phyloP scores from a whole-genome alignment of 495 filamentous ascomycete species.

The Lophiostoma macrostomum region DNA sequence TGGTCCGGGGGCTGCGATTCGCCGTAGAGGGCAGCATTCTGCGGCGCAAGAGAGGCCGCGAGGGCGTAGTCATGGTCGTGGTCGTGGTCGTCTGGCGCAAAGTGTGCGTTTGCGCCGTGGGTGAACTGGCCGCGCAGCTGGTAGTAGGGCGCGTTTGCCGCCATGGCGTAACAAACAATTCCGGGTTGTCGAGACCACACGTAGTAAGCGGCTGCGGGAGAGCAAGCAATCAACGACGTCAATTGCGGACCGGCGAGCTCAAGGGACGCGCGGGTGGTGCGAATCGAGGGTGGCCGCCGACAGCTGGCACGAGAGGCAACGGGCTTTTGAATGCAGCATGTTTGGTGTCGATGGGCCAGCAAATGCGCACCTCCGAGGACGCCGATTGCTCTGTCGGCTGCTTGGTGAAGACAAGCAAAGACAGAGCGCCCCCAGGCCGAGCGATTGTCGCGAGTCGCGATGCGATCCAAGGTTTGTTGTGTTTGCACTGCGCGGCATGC shows the following conservation, averaged over 20 bases:
- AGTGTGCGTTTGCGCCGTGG: conserved; percentile 21
- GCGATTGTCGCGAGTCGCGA: background rate
- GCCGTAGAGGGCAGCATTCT: conserved; percentile 14
- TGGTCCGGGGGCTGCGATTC: conserved; percentile 11
- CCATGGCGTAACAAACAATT: background rate
- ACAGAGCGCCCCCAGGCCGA: no score
- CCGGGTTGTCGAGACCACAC: background rate
- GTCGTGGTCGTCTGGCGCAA: conserved; percentile 13
- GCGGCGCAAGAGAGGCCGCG: conserved; percentile 7
- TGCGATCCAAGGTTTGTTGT: conserved; percentile 17
- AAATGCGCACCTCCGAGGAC: conserved; percentile 25
- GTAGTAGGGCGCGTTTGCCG: conserved; percentile 32
- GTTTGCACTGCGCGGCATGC: conserved; percentile 20
- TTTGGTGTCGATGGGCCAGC: conserved; percentile 11
- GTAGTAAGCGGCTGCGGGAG: background rate
- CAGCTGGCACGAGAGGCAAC: background rate
- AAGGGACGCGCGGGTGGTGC: conserved; percentile 9
- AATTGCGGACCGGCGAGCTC: background rate
- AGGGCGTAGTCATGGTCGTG: conserved; percentile 28
- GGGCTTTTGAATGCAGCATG: conserved; percentile 21
- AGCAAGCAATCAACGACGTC: background rate
- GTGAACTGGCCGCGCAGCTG: conserved; percentile 29
- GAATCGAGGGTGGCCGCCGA: background rate
- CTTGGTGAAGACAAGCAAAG: conserved; percentile 22
- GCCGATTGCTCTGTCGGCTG: conserved; percentile 28